Base-by-base conservation (phyloP, 306 rosid species). In the Cicer pinnatifidum region DNA sequence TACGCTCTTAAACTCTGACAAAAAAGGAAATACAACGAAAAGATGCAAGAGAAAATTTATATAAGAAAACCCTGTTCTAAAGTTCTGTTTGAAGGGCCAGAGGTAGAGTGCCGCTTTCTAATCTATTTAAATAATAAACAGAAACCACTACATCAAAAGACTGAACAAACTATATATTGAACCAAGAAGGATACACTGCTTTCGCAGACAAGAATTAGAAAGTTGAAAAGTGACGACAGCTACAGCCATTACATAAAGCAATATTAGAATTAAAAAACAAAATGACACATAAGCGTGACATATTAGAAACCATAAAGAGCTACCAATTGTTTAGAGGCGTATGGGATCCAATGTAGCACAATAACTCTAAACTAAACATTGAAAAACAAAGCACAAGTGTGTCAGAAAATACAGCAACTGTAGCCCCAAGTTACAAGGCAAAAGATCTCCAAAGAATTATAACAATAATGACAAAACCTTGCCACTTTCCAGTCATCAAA, bases 401-500 rank as follows among this genome's bases (percentile, higher is more conserved):
- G 46, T 59, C n/a, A 46, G 46, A 45, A 72, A 44, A 73, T 58
- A 37, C 20, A 41, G 47, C 67, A 71, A 67, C 60, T 56, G 63
- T 3, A 20, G 28, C 48, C 54, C 48, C 54, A 66, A 39, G 64
- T 13, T 15, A 72, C 19, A 64, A 8, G 7, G 50, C 60, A 80
- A 20, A 51, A 38, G 16, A 61, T 44, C 65, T 78, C 11, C 54
- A 23, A 73, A 52, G 38, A 48, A 46, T 44, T 19, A 16, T 28
- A 68, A 69, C 58, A 68, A 47, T 50, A 48, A 40, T 51, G 39
- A 15, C 66, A 71, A 71, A 76, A 48, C 19, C 39, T 57, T 2
- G 60, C 64, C 60, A 69, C 72, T 50, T 40, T 60, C 63, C 20
- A 45, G 56, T 38, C 86, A 71, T 28, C 58, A 43, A 70, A 79